phyloP scores from a whole-genome alignment of 225 moss, liverwort and hornwort genomes.

The Antitrichia curtipendula region DNA sequence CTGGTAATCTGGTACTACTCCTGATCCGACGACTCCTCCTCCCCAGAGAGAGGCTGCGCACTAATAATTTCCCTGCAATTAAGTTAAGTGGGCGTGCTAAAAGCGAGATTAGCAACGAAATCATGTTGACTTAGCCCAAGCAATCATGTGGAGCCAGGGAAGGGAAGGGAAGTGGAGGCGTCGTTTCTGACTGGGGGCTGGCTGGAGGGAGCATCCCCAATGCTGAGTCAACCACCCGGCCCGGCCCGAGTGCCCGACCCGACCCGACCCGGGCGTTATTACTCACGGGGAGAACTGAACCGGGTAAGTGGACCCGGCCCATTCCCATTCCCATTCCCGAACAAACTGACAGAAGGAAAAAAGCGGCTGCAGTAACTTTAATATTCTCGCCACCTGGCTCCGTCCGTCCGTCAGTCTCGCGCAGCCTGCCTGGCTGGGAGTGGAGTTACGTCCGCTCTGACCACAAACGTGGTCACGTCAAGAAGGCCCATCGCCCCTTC shows the following conservation, averaged over 20 bases:
- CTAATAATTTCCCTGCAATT: neutral
- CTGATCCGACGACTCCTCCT: neutral
- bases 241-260: neutral
- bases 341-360: neutral
- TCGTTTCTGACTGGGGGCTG: neutral
- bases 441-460: neutral
- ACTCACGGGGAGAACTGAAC: neutral
- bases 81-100: neutral
- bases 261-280: neutral
- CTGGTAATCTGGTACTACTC: neutral
- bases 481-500: neutral
- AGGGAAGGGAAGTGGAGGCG: neutral
- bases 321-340: neutral
- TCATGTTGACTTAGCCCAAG: neutral
- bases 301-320: too few relatives aligned
- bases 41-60: neutral
- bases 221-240: neutral
- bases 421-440: too few relatives aligned
- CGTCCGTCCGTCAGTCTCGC: too few relatives aligned
- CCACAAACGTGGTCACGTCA: conserved; percentile 21
- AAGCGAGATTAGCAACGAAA: neutral
- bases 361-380: neutral
- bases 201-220: neutral
- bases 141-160: neutral
- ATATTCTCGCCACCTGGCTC: neutral